A percentile compares a stretch with the other conserved stretches of the same genome.
These are phyloP conservation scores for Alternaria sp. DNA, from an alignment of 2,329 filamentous ascomycete species.

Conservation along the genomic window DNA sequence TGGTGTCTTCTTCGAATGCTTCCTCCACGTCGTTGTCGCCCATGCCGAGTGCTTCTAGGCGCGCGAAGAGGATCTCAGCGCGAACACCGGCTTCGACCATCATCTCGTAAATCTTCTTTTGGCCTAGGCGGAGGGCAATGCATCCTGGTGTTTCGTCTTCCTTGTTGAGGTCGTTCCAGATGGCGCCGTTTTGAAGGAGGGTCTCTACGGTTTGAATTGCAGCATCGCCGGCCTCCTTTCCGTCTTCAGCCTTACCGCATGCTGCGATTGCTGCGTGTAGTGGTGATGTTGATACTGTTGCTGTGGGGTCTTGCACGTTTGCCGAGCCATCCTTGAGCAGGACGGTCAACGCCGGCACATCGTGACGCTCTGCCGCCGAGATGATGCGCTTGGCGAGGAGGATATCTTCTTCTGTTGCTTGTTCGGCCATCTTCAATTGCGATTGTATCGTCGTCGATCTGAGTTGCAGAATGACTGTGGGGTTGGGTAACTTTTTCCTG, in stretches of 20 bases:
- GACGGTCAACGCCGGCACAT: constrained; percentile 41
- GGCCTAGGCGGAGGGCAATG: constrained; percentile 41
- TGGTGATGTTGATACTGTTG: constrained; percentile 42
- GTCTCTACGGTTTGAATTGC: constrained; percentile 40
- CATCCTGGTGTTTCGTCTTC: constrained; percentile 49
- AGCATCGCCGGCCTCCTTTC: constrained; percentile 35
- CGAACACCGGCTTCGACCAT: constrained; percentile 48
- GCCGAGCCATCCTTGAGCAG: constrained; percentile 46
- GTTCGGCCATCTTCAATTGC: constrained; percentile 37
- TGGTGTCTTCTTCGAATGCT: constrained; percentile 29
- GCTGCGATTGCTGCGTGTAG: constrained; percentile 45
- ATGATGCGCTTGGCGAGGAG: constrained; percentile 48
- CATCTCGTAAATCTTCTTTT: constrained; percentile 45
- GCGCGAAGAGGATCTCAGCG: constrained; percentile 44
- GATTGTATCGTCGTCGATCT: background rate
- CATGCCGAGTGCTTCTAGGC: constrained; percentile 42
- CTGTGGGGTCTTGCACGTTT: constrained; percentile 47
- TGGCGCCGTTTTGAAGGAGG: constrained; percentile 46
- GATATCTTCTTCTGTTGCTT: constrained; percentile 45
- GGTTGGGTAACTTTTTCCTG: constrained; percentile 14
- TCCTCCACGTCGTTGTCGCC: constrained; percentile 28
- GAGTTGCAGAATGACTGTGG: constrained; percentile 12
- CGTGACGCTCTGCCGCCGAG: constrained; percentile 44
- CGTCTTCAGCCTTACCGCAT: constrained; percentile 39
- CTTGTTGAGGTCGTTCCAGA: constrained; percentile 49